Conservation (phyloP, 2,329 filamentous ascomycete species). For the Scopulariopsis brevicaulis region DNA sequence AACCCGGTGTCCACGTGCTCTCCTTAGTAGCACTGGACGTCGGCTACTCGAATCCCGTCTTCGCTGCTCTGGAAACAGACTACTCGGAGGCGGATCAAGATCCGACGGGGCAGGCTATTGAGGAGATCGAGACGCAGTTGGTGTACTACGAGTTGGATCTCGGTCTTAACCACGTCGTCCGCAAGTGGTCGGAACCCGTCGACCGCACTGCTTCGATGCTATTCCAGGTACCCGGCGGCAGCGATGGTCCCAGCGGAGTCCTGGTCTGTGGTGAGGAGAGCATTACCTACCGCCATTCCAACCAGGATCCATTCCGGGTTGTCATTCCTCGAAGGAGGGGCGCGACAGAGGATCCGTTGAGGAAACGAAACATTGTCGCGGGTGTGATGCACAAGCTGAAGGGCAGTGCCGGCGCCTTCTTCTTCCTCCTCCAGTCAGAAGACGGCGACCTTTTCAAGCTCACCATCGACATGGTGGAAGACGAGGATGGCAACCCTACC, state of each 20-base stretch:
- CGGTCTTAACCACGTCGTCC: constrained; percentile 91
- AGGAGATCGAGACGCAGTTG: constrained; percentile 77
- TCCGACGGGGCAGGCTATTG: constrained; percentile 68
- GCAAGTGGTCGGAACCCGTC: constrained; percentile 91
- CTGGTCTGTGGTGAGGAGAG: constrained; percentile 90
- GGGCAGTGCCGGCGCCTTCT: constrained; percentile 72
- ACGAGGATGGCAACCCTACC: constrained; percentile 65
- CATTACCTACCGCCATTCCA: constrained; percentile 94
- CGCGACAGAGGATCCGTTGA: constrained; percentile 80
- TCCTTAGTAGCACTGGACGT: constrained; percentile 83
- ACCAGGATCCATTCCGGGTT: constrained; percentile 80
- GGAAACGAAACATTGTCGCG: constrained; percentile 76
- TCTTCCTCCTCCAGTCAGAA: constrained; percentile 90
- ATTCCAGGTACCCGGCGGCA: constrained; percentile 90
- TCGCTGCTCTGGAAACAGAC: constrained; percentile 88
- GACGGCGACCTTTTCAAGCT: constrained; percentile 98
- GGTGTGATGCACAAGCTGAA: constrained; percentile 98
- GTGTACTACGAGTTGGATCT: constrained; percentile 98
- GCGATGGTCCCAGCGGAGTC: constrained; percentile 88
- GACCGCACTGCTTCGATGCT: constrained; percentile 81
- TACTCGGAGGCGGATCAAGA: constrained; percentile 89
- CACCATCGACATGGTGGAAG: constrained; percentile 81
- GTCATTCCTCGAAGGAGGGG: constrained; percentile 80
- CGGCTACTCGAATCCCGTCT: constrained; percentile 93
- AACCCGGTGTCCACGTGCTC: constrained; percentile 81